Evolutionary conservation across 352 stramenopile genomes (phyloP).

Genomic region (Blastocystis sp.): DNA sequence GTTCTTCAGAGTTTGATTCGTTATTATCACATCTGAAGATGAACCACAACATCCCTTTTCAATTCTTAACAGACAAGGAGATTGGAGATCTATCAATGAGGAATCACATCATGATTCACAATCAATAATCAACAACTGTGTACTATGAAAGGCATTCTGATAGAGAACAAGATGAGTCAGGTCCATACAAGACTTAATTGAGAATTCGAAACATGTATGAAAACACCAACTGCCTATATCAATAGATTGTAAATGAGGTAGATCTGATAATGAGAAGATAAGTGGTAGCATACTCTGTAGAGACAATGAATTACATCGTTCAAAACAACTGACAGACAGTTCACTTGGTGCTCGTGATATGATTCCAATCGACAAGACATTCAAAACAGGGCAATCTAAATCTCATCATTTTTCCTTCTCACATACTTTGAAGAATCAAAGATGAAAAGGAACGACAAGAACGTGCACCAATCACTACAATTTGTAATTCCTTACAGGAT

Average conservation of each 20-base stretch:
- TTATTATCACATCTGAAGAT: too few species aligned
- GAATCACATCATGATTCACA: neutral
- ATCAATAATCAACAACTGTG: neutral
- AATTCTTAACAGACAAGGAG: neutral
- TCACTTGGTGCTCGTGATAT: neutral
- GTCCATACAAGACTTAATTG: neutral
- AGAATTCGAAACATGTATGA: neutral
- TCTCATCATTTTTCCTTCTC: neutral
- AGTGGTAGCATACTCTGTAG: neutral
- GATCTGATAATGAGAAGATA: neutral
- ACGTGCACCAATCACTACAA: too few species aligned
- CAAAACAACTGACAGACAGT: neutral
- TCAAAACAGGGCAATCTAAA: neutral
- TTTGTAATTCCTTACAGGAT: too few species aligned
- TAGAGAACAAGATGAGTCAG: neutral
- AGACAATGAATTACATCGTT: neutral
- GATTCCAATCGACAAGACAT: neutral
- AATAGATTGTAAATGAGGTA: neutral
- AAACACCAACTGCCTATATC: neutral
- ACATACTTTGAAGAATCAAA: neutral
- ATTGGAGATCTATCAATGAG: neutral
- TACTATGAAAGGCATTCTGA: neutral
- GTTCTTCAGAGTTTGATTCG: too few species aligned
- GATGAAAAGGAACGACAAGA: neutral
- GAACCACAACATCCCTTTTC: neutral